Base-by-base conservation (phyloP, 768 basidiomycete genomes). In the Antrodiella citrinella region DNA sequence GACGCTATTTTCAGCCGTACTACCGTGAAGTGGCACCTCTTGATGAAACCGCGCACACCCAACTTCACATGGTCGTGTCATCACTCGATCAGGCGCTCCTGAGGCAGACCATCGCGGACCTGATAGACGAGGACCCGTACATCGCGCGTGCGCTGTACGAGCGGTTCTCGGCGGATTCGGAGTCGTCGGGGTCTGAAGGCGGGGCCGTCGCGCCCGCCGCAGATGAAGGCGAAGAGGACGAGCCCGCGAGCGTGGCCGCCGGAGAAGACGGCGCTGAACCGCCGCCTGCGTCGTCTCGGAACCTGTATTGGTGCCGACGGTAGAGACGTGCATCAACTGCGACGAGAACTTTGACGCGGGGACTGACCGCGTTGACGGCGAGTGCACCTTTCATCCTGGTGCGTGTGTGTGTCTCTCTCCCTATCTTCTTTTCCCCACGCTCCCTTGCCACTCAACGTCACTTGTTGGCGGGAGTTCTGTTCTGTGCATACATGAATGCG, bases 351-450 rank as follows among this genome's bases (percentile, higher is more conserved):
- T 68, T 53, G 77, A 79, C 52, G 62, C 66, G 40, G 67, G 67
- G 11, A 60, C 57, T 4, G 53, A 60, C 40, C 62, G 71, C 42
- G 68, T 61, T 18, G 65, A 69, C 3, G 67, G 63, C 2, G 74
- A 75, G 51, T 81, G 78, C 52, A 43, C 52, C 15, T 78, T 75
- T 54, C 79, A 81, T 65, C 70, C 74, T 40, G 78, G 79, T 77
- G 48, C 46, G 71, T 53, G 18, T 15, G n/a, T 44, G 9, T 21
- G 23, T 47, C 47, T 19, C 4, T 3, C 19, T 24, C 35, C 51
- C 30, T 35, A 15, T 35, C 30, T 7, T 35, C 30, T 35, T 35
- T 35, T 35, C 30, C 15, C 30, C 30, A 35, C 30, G 15, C 15
- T 35, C 30, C 30, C n/a, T n/a, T n/a, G n/a, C n/a, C n/a, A n/a